Conservation (phyloP, 2,329 filamentous ascomycete species). For the Rhexocercosporidium sp. region DNA sequence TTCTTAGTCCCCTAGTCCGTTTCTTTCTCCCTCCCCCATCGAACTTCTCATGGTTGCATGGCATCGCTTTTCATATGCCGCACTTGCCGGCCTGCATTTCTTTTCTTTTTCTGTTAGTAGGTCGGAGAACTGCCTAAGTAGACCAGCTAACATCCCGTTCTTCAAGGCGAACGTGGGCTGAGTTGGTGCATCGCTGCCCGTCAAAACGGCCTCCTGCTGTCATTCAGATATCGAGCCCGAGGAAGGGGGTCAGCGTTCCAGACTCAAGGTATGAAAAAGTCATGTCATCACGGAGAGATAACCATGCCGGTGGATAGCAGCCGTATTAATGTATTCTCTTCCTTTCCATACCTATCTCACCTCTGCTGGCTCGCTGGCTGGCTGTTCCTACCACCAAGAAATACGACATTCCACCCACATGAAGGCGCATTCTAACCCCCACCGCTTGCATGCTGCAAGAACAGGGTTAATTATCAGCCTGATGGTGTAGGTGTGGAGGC, state of each 20-base stretch:
- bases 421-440: constrained; percentile 24
- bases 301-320: neutral
- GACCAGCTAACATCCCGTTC: constrained; percentile 6
- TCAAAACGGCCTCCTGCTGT: neutral
- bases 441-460: constrained; percentile 32
- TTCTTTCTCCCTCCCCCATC: neutral
- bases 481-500: constrained; percentile 30
- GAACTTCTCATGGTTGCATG: constrained; percentile 6
- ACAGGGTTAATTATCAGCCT: constrained; percentile 36
- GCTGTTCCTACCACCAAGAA: constrained; percentile 23
- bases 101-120: constrained; percentile 2
- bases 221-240: constrained; percentile 11
- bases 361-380: neutral
- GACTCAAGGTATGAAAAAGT: neutral
- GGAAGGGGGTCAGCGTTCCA: neutral
- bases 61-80: constrained; percentile 7
- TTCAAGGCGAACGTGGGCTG: constrained; percentile 16
- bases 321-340: neutral
- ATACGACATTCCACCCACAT: constrained; percentile 22
- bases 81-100: constrained; percentile 11
- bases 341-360: neutral
- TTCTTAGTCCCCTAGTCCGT: neutral
- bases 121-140: neutral
- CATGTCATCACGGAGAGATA: neutral
- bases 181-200: constrained; percentile 8